Conservation (phyloP, 2,329 filamentous ascomycete genomes). For the Colletotrichum somersetense region DNA sequence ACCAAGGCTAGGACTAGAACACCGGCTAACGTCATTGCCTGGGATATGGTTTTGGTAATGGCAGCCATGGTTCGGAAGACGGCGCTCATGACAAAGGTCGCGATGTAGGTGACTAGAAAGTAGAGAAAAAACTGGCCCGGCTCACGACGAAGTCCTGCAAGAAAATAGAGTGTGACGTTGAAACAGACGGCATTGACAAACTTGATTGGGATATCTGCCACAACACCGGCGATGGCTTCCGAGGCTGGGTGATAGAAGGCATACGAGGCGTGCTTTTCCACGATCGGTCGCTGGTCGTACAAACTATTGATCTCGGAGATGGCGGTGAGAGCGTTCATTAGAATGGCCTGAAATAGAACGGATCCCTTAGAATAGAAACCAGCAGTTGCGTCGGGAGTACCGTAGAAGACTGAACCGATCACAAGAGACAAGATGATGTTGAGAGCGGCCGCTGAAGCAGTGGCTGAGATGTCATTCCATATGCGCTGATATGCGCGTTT, state of each 20-base stretch:
- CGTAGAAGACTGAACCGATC: slow-evolving; percentile 71
- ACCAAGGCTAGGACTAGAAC: slow-evolving; percentile 71
- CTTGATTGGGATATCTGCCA: slow-evolving; percentile 70
- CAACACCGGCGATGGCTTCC: slow-evolving; percentile 67
- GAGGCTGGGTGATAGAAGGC: slow-evolving; percentile 65
- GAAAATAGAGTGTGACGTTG: slow-evolving; percentile 70
- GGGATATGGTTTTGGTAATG: slow-evolving; percentile 73
- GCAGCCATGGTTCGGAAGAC: slow-evolving; percentile 82
- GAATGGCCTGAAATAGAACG: slow-evolving; percentile 70
- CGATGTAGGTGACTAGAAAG: slow-evolving; percentile 76
- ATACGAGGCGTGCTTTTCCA: slow-evolving; percentile 63
- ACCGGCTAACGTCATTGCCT: slow-evolving; percentile 66
- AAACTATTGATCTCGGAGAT: slow-evolving; percentile 66
- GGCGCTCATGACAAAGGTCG: slow-evolving; percentile 80
- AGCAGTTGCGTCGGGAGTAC: slow-evolving; percentile 60
- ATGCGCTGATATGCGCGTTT: slow-evolving; percentile 65
- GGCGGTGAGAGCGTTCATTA: slow-evolving; percentile 70
- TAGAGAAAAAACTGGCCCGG: slow-evolving; percentile 82
- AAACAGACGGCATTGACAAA: slow-evolving; percentile 63
- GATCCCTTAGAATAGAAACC: slow-evolving; percentile 68
- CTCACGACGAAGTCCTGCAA: slow-evolving; percentile 66
- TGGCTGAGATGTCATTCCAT: slow-evolving; percentile 64
- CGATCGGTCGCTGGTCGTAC: slow-evolving; percentile 60
- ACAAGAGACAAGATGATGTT: slow-evolving; percentile 71
- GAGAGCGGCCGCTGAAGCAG: slow-evolving; percentile 58